Conservation (phyloP, 768 basidiomycete species). For the Polyporus arcularius region DNA sequence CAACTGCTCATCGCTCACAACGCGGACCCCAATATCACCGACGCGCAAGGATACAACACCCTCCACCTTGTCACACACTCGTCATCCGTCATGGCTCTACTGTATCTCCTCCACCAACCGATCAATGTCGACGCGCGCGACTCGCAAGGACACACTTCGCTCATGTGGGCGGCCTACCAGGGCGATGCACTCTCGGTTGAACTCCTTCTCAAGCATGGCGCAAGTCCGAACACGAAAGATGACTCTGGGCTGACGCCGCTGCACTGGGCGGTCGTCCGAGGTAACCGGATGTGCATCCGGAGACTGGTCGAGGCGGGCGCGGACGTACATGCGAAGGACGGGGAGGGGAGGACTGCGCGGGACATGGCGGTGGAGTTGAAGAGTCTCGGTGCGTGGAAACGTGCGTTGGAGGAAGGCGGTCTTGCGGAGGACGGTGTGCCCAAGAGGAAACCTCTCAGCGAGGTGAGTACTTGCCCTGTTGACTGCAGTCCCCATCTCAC, state of each 20-base stretch:
- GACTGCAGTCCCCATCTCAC: not conserved
- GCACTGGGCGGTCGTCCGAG: conserved; percentile 97
- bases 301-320: conserved; percentile 85
- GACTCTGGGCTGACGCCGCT: conserved; percentile 83
- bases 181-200: conserved; percentile 96
- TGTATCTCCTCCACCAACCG: conserved; percentile 92
- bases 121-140: conserved; percentile 90
- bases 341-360: conserved; percentile 80
- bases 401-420: conserved; percentile 86
- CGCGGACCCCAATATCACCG: conserved; percentile 89
- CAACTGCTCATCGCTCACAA: conserved; percentile 88
- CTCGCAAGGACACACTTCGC: conserved; percentile 86
- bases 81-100: conserved; percentile 89
- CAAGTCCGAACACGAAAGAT: conserved; percentile 75
- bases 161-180: conserved; percentile 99
- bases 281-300: conserved; percentile 86
- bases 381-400: conserved; percentile 86
- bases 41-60: conserved; percentile 95
- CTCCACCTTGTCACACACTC: conserved; percentile 96
- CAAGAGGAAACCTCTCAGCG: conserved; percentile 67
- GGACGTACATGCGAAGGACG: conserved; percentile 78
- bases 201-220: conserved; percentile 83
- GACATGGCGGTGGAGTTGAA: conserved; percentile 97
- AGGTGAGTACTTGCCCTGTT: conserved; percentile 44
- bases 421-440: conserved; percentile 74